Base-by-base conservation (phyloP, 2,329 filamentous ascomycete species). In the Niveomyces coronatus region DNA sequence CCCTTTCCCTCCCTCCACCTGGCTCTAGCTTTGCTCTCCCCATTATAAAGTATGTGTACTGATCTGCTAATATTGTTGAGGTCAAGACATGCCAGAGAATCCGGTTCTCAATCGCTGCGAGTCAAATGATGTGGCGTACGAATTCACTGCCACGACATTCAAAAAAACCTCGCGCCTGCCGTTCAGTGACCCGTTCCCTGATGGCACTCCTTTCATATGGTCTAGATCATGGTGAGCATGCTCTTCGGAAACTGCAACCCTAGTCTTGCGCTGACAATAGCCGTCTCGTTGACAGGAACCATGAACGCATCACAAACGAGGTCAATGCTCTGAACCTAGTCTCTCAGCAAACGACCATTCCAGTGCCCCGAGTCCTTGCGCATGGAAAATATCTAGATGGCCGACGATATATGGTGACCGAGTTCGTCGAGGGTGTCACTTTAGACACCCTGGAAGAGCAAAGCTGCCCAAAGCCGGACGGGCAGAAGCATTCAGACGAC, bases 281-380 rank as follows among this genome's bases (percentile, higher is more conserved):
- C 14, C 24, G 20, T 27, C 22, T 29, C 22, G 27, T 14, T 4
- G 22, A 2, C 16, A 37, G 39, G 41, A 42, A 45, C 32, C 42
- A 44, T 17, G 41, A 46, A 27, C 44, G 42, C 13, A 42, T 46
- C 17, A 28, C 30, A 5, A 46, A 44, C 22, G 42, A 46, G 16
- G 44, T 37, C 26, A 44, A 36, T 10, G 42, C 42, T 17, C 20
- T 44, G 3, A 10, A 38, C 16, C 29, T 45, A 2, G 18, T 44
- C 5, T 26, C 31, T 17, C 6, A n/a, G 6, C 15, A 44, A 22
- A 44, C 39, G 18, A 42, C 39, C 19, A 42, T 44, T 35, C 44
- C 42, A n/a, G 37, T 46, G 7, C 44, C 42, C 1, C 19, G 13
- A 13, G 24, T 46, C 14, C 31, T 46, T 32, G 32, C 32, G 10